phyloP scores from a whole-genome alignment of 1,284 basidiomycete genomes.

The Pholiota adiposa region DNA sequence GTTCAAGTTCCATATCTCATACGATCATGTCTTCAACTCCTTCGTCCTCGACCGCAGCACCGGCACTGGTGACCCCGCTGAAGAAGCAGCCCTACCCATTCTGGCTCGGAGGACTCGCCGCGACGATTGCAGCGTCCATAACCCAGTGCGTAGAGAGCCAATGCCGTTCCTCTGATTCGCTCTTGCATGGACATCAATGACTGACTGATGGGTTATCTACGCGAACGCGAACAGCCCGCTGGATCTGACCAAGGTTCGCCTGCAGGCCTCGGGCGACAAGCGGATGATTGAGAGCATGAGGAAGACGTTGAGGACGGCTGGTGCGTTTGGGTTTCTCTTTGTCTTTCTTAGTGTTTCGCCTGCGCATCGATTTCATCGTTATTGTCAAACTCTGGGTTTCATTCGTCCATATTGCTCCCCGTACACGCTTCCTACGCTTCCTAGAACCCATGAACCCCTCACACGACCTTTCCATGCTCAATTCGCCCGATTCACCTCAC shows the following conservation, averaged over 20 bases:
- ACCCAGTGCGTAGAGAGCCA: conserved; percentile 70
- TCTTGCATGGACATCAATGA: too few species aligned
- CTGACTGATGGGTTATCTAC: conserved; percentile 5
- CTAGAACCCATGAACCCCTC: too few species aligned
- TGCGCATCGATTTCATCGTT: not conserved
- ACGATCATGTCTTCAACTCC: not conserved
- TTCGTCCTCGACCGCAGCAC: not conserved
- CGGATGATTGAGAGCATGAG: conserved; percentile 79
- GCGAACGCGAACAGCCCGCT: conserved; percentile 55
- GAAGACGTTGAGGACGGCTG: conserved; percentile 77
- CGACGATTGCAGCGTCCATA: conserved; percentile 80
- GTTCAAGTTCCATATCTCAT: not conserved
- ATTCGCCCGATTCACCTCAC: too few species aligned
- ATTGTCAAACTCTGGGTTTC: too few species aligned
- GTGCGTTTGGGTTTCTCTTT: conserved; percentile 33
- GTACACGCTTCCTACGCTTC: too few species aligned
- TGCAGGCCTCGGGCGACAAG: conserved; percentile 88
- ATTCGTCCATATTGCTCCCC: too few species aligned
- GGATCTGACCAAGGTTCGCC: conserved; percentile 86
- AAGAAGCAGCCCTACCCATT: conserved; percentile 79
- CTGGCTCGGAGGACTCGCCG: conserved; percentile 83
- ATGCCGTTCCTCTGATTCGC: not conserved
- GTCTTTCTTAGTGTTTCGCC: not conserved
- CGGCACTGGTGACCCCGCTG: conserved; percentile 10
- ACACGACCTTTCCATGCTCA: too few species aligned